phyloP scores from a whole-genome alignment of 1,139 yeast genomes.

The Yamadazyma spencermartinsiae region DNA sequence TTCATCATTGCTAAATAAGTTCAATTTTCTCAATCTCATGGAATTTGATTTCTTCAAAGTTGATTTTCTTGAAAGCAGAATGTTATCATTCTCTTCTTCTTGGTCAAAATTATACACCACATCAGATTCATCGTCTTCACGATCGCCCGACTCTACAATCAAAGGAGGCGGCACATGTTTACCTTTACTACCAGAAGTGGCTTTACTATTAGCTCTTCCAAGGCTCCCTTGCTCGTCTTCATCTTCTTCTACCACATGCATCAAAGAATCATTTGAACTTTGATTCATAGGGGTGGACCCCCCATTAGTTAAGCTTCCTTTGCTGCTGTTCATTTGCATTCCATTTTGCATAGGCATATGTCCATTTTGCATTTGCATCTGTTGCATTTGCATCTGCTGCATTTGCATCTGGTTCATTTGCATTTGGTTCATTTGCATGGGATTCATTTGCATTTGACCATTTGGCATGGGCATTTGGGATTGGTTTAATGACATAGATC shows the following conservation, averaged over 20 bases:
- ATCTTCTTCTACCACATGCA: slow-evolving; percentile 46
- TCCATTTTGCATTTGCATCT: slow-evolving; percentile 5
- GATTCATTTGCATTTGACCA: slow-evolving; percentile 3
- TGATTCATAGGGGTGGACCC: slow-evolving; percentile 8
- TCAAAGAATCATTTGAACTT: slow-evolving; percentile 38
- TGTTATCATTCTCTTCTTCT: slow-evolving; percentile 24
- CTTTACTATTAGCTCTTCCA: not conserved
- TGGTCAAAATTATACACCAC: slow-evolving; percentile 34
- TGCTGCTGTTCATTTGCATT: slow-evolving; percentile 8
- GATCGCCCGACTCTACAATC: slow-evolving; percentile 8
- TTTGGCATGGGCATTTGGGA: slow-evolving; percentile 1
- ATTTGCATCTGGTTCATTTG: slow-evolving; percentile 9
- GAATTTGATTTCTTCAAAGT: slow-evolving; percentile 44
- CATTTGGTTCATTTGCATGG: slow-evolving; percentile 7
- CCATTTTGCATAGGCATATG: slow-evolving; percentile 9
- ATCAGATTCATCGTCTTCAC: slow-evolving; percentile 26
- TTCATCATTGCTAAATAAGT: slow-evolving; percentile 29
- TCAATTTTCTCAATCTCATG: slow-evolving; percentile 44
- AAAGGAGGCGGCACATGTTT: slow-evolving; percentile 10
- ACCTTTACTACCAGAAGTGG: not conserved
- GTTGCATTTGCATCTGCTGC: slow-evolving; percentile 10
- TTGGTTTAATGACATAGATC: slow-evolving; percentile 5
- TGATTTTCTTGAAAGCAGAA: slow-evolving; percentile 36
- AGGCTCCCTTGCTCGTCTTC: slow-evolving; percentile 19
- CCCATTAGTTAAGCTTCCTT: not conserved